Evolutionary conservation across 106 monocot genomes (phyloP), one percentile per base, ranked within the genome.

Genomic region (Dendrobium officinale): DNA sequence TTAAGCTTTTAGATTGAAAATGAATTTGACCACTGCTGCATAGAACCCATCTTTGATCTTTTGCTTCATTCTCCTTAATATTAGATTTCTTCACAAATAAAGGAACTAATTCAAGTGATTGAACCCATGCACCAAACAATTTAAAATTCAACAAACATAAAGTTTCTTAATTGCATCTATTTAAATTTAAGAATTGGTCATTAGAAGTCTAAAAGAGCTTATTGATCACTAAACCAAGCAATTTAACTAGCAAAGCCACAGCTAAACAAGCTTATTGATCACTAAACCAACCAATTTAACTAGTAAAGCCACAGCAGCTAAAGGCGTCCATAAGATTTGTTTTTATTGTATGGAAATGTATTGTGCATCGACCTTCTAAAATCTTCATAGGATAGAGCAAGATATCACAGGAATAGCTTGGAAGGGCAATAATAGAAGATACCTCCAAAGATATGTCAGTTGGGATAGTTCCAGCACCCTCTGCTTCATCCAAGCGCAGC

Each of bases 381-480:
- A 8, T 61, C 20, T 61, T 19, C n/a, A 19, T 22, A 61, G 4
- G 22, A 19, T 61, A 22, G 61, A 61, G n/a, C 22, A 8, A 61
- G 22, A 61, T 61, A 61, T 22, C 4, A 8, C 22, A 61, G 10
- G n/a, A 59, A 19, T 78, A 78, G 70, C 70, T 13, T 70, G 70
- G 58, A 0, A 78, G 7, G 29, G 9, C 0, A 49, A 26, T 26
- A 11, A 76, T 24, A 27, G 48, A 79, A 56, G 37, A 40, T 40
- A 83, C 78, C 83, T 83, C 78, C 41, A 83, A 58, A 6, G 73
- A 78, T 44, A 83, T 42, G 79, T 83, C 73, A 8, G 79, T 78
- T 44, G 78, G 83, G n/a, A 83, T 47, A 56, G 29, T 44, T 42
- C 79, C 79, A 22, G 72, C 58, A 27, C 3, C 26, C 41, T 59